phyloP scores from a whole-genome alignment of 306 rosid genomes.

The Dalbergia cochinchinensis region DNA sequence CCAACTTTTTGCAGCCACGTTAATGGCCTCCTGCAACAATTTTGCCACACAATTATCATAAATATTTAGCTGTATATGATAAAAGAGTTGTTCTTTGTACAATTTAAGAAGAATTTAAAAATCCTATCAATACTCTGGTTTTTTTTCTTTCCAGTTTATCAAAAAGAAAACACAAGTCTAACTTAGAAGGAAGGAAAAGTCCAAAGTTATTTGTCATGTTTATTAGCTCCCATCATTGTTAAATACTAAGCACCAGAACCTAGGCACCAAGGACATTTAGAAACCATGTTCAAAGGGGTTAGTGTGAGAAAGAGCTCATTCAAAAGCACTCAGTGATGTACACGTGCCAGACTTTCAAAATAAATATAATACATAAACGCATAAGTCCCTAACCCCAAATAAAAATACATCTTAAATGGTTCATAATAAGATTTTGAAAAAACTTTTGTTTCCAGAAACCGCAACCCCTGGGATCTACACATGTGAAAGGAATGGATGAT shows the following conservation, averaged over 20 bases:
- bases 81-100: constrained; percentile 1
- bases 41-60: constrained; percentile 40
- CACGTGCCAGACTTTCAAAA: not conserved
- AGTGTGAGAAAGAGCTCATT: not conserved
- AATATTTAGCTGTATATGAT: constrained; percentile 29
- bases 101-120: not conserved
- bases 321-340: not conserved
- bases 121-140: not conserved
- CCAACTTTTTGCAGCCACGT: constrained; percentile 88
- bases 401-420: not conserved
- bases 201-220: constrained; percentile 15
- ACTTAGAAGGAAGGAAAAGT: constrained; percentile 9
- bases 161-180: constrained; percentile 30
- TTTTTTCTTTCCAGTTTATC: not conserved
- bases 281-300: constrained; percentile 3
- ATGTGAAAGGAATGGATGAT: not conserved
- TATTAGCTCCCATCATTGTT: constrained; percentile 14
- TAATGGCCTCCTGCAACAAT: constrained; percentile 78
- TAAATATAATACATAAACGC: not conserved
- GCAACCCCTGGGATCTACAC: not conserved
- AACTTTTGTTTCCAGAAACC: not conserved
- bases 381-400: not conserved
- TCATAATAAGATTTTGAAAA: not conserved
- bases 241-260: not conserved
- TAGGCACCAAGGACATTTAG: constrained; percentile 23